Conservation (phyloP, 169 alveolate genomes). For the Cystoisospora suis region DNA sequence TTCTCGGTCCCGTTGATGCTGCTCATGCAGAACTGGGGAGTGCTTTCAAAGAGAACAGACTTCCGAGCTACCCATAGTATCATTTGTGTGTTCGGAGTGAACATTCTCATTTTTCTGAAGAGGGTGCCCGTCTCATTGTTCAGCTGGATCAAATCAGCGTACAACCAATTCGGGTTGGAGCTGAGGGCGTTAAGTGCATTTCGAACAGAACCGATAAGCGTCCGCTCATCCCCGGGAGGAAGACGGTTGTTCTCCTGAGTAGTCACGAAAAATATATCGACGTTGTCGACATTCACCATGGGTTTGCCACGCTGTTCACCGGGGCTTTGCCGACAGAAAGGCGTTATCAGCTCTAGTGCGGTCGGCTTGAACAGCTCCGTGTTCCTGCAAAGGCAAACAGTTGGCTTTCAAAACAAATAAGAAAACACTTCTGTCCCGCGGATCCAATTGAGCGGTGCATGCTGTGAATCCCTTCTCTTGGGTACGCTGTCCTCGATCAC, state of each 20-base stretch:
- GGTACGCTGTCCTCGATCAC: no score
- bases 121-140: background rate
- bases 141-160: background rate
- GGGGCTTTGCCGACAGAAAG: background rate
- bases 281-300: background rate
- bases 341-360: background rate
- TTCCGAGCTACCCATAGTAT: background rate
- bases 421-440: no score
- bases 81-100: conserved; percentile 9
- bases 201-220: background rate
- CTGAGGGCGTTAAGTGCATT: background rate
- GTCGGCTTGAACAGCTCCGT: conserved; percentile 5
- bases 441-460: no score
- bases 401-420: no score
- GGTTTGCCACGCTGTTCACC: background rate
- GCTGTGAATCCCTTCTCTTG: no score
- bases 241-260: conserved; percentile 2
- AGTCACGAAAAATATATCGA: background rate
- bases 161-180: background rate
- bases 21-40: conserved; percentile 14
- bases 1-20: background rate
- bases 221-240: background rate
- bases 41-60: background rate
- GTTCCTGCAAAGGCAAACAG: conserved; percentile 17
- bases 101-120: background rate